Evolutionary conservation across 2,329 filamentous ascomycete species (phyloP), one percentile per base, ranked within the genome.

Genomic region (Pseudofabraea citricarpa): DNA sequence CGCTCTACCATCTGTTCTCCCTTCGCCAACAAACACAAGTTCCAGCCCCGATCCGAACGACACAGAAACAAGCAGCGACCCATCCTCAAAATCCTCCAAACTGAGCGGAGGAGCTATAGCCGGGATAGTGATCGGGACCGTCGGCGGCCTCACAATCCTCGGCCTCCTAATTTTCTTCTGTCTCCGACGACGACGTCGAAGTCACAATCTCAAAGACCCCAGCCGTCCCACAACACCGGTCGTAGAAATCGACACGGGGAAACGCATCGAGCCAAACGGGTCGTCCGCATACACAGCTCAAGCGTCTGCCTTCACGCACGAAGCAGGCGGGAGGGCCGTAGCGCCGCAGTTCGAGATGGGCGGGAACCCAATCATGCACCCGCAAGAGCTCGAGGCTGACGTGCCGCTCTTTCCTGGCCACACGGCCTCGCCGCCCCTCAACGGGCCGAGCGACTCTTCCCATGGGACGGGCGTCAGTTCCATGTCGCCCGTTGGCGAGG

Each of bases 291-390:
- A 53, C 19, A 22, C 22, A 4, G 47, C 27, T n/a, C 54, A 56
- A 40, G 49, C 49, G 4, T 36, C 20, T 13, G 35, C 21, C 5
- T 40, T 42, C 15, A 48, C 48, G 1, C 41, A 20, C 15, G 54
- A 57, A 38, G 46, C 40, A 8, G 53, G 53, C 0, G 36, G 42
- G 3, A 47, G 51, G 24, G 46, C 51, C 9, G 20, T 37, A 5
- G 18, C 3, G 15, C 18, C 20, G 13, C 50, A 50, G 32, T 36
- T 55, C 22, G 54, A 57, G 43, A 54, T 54, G 13, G 42, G 40
- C 24, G 54, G 53, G 4, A 46, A 50, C 36, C 54, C 53, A n/a
- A 50, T 57, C 24, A 56, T 56, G 53, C 41, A 49, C 36, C 54
- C 54, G 15, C 54, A 56, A 32, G 54, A 55, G 29, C 20, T 56